Evolutionary conservation across 805 yeast species (phyloP).

Genomic region (Yarrowia bubula): DNA sequence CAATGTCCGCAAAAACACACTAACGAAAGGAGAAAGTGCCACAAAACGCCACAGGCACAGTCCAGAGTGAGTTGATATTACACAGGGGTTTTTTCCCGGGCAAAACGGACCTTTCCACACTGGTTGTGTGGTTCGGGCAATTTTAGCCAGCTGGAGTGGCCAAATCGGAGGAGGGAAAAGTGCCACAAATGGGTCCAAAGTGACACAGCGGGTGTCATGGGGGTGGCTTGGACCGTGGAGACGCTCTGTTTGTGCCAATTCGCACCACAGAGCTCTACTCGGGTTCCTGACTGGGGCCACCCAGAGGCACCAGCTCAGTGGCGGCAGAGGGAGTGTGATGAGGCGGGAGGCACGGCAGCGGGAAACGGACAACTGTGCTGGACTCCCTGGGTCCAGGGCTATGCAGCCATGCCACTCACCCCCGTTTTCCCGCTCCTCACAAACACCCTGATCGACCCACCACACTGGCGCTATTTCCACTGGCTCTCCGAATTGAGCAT

Average conservation of each 20-base stretch:
- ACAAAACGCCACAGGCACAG: not conserved
- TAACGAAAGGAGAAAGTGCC: not conserved
- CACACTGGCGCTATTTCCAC: constrained; percentile 19
- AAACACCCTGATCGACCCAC: constrained; percentile 7
- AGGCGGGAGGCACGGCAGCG: not conserved
- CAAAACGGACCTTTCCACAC: too few relatives aligned
- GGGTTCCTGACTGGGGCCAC: not conserved
- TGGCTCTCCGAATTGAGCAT: not conserved
- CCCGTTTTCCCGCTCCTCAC: not conserved
- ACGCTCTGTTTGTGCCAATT: not conserved
- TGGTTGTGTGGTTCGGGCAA: not conserved
- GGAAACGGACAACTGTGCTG: not conserved
- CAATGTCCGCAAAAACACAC: constrained; percentile 4
- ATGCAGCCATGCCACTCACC: not conserved
- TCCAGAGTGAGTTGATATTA: not conserved
- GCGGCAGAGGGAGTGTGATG: not conserved
- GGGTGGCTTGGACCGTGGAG: not conserved
- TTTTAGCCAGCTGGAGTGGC: constrained; percentile 4
- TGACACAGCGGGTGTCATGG: not conserved
- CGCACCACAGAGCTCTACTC: not conserved
- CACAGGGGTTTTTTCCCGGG: not conserved
- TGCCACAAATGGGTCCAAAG: not conserved
- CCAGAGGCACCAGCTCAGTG: not conserved
- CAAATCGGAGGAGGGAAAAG: constrained; percentile 2
- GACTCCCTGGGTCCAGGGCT: not conserved